phyloP scores from a whole-genome alignment of 495 filamentous ascomycete species.

The Apodospora peruviana region DNA sequence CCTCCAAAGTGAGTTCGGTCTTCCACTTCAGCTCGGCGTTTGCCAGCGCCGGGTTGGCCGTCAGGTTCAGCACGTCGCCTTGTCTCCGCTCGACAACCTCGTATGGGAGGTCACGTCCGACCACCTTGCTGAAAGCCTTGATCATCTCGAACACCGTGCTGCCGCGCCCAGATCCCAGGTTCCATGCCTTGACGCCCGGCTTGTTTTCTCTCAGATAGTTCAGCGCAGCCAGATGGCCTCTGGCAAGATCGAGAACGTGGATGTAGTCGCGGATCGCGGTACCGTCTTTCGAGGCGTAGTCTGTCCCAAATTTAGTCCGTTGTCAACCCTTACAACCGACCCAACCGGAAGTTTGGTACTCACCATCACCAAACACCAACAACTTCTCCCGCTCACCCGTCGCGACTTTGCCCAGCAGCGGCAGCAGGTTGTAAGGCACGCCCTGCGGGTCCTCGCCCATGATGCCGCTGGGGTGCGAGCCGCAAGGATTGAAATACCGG shows the following conservation, averaged over 20 bases:
- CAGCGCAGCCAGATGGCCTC: constrained; percentile 84
- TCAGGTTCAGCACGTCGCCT: constrained; percentile 92
- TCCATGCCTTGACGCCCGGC: constrained; percentile 94
- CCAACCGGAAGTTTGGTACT: too few species aligned
- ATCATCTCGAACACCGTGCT: constrained; percentile 97
- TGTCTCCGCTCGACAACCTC: constrained; percentile 75
- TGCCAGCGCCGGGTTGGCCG: constrained; percentile 81
- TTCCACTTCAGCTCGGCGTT: constrained; percentile 90
- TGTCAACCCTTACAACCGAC: neutral
- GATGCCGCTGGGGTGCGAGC: constrained; percentile 89
- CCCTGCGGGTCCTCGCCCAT: constrained; percentile 99
- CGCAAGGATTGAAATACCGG: constrained; percentile 96
- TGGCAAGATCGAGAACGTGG: constrained; percentile 85
- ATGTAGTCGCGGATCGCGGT: constrained; percentile 68
- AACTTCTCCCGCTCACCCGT: constrained; percentile 93
- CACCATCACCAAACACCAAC: constrained; percentile 90
- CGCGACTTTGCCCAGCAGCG: constrained; percentile 89
- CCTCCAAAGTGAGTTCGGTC: constrained; percentile 81
- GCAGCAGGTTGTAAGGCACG: constrained; percentile 91
- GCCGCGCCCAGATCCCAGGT: constrained; percentile 90
- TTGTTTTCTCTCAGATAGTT: constrained; percentile 85
- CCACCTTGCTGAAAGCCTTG: constrained; percentile 81
- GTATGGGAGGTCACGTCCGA: constrained; percentile 81
- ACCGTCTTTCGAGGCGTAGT: constrained; percentile 83
- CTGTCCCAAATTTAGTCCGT: constrained; percentile 36